These are phyloP conservation scores for Fragaria iinumae DNA, from an alignment of 306 rosid species.

Conservation along the genomic window DNA sequence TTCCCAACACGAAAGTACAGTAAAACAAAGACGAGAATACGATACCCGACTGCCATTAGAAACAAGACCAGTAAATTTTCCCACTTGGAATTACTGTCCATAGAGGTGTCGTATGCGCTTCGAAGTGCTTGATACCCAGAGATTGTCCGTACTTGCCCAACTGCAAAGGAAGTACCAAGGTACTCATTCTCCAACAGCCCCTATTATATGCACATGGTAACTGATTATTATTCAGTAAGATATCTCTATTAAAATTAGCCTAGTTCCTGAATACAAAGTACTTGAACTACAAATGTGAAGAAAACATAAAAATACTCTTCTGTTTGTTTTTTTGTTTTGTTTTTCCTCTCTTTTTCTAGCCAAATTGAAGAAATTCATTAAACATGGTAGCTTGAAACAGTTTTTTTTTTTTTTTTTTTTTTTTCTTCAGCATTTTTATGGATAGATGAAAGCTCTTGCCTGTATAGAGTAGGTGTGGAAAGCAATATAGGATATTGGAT, in stretches of 20 bases:
- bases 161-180: constrained; percentile 73
- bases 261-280: not conserved
- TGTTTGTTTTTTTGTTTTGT: not conserved
- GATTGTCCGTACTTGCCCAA: constrained; percentile 93
- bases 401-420: not conserved
- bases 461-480: constrained; percentile 91
- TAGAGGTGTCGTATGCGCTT: constrained; percentile 68
- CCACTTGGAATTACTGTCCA: constrained; percentile 76
- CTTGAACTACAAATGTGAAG: not conserved
- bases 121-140: constrained; percentile 90
- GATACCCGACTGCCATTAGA: constrained; percentile 83
- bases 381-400: not conserved
- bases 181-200: constrained; percentile 97
- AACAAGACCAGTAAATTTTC: constrained; percentile 75
- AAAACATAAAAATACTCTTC: not conserved
- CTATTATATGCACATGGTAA: constrained; percentile 32
- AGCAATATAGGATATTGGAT: constrained; percentile 84
- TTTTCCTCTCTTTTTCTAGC: not conserved
- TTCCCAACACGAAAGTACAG: constrained; percentile 50
- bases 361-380: not conserved
- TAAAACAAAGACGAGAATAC: constrained; percentile 57
- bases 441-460: constrained; percentile 46
- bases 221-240: not conserved
- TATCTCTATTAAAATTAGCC: not conserved
- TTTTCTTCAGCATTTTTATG: not conserved